These are phyloP conservation scores for Rhipidocladum racemiflorum DNA, from an alignment of 176 grass and related monocot genomes.

Conservation along the genomic window DNA sequence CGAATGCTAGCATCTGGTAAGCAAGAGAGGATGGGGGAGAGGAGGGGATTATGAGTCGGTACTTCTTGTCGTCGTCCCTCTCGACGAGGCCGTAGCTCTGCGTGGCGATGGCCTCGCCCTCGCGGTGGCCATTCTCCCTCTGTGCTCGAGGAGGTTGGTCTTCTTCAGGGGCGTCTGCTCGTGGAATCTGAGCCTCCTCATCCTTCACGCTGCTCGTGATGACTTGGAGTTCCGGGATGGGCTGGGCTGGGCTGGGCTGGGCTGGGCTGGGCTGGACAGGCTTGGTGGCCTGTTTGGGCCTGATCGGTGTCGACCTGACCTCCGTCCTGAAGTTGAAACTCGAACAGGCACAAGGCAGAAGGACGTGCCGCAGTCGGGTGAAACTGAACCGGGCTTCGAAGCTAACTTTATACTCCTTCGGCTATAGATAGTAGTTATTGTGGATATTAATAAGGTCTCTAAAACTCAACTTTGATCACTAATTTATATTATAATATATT, in stretches of 20 bases:
- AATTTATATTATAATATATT: too few species aligned
- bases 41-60: neutral
- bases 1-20: neutral
- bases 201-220: too few species aligned
- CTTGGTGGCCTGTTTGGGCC: neutral
- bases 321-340: too few species aligned
- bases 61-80: conserved; percentile 63
- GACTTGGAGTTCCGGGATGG: neutral
- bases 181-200: conserved; percentile 63
- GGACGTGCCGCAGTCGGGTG: neutral
- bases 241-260: too few species aligned
- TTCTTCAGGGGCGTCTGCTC: conserved; percentile 65
- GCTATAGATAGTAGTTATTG: too few species aligned
- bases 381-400: too few species aligned
- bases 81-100: conserved; percentile 49
- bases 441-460: too few species aligned
- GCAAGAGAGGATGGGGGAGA: too few species aligned
- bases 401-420: too few species aligned
- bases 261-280: too few species aligned
- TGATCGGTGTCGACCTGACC: neutral
- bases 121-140: conserved; percentile 48
- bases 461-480: too few species aligned
- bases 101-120: conserved; percentile 51
- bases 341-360: neutral
- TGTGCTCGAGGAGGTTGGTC: conserved; percentile 53